Conservation (phyloP, 768 basidiomycete species). For the Podaxis sp. region DNA sequence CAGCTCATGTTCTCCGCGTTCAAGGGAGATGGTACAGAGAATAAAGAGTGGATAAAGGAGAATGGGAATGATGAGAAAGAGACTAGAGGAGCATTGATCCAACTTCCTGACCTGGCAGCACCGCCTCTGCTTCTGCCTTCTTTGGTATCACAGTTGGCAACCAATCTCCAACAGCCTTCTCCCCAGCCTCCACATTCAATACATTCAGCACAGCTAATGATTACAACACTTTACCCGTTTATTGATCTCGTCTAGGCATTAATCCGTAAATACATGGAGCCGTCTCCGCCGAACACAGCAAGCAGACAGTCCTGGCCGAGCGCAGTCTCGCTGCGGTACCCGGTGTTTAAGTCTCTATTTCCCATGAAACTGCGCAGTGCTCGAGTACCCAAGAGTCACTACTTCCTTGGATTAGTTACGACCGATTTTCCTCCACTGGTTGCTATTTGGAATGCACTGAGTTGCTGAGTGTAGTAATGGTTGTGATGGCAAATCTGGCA, state of each 20-base stretch:
- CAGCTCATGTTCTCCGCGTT: slow-evolving; percentile 40
- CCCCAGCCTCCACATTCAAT: neutral
- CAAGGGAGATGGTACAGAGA: neutral
- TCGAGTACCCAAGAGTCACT: neutral
- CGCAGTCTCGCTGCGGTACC: neutral
- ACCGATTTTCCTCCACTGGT: neutral
- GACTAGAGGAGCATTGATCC: neutral
- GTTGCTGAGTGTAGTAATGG: neutral
- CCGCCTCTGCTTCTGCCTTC: neutral
- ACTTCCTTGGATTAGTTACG: neutral
- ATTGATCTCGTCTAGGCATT: neutral
- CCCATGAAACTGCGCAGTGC: neutral
- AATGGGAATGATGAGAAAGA: neutral
- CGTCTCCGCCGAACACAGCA: neutral
- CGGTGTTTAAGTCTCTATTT: neutral
- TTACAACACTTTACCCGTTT: neutral
- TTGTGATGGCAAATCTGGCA: neutral
- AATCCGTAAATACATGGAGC: neutral
- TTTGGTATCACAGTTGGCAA: neutral
- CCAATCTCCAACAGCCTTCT: neutral
- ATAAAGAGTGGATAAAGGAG: neutral
- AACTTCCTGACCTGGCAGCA: neutral
- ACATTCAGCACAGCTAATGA: neutral
- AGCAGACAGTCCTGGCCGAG: neutral
- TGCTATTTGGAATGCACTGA: neutral